Evolutionary conservation across 2,329 filamentous ascomycete species (phyloP).

Genomic region (Phoma sp.): DNA sequence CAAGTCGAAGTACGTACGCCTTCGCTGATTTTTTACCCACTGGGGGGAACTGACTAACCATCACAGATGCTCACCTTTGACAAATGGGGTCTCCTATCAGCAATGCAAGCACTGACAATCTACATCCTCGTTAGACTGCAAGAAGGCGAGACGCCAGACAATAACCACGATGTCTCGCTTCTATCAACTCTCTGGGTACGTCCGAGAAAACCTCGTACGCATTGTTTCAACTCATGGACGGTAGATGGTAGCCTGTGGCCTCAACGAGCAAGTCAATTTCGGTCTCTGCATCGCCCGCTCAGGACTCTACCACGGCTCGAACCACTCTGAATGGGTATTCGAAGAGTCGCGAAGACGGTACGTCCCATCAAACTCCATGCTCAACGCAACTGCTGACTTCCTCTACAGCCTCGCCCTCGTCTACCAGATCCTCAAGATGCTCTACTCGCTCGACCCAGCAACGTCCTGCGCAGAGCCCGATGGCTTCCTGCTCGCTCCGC

Average conservation of each 20-base stretch:
- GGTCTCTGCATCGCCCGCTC: background rate
- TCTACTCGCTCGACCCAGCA: too few relatives aligned
- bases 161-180: background rate
- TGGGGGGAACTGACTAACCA: background rate
- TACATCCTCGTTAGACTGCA: background rate
- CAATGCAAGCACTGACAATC: background rate
- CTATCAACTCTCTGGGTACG: background rate
- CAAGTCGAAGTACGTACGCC: background rate
- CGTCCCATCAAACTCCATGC: too few relatives aligned
- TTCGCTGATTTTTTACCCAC: too few relatives aligned
- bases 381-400: too few relatives aligned
- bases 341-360: too few relatives aligned
- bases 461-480: too few relatives aligned
- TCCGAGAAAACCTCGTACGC: background rate
- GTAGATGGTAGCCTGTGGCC: background rate
- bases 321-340: too few relatives aligned
- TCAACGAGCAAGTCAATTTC: constrained; percentile 1
- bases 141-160: background rate
- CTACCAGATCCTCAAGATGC: too few relatives aligned
- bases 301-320: too few relatives aligned
- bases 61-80: background rate
- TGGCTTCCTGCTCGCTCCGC: too few relatives aligned
- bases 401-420: too few relatives aligned
- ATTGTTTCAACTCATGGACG: too few relatives aligned
- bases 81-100: background rate